Evolutionary conservation across 108 stramenopile species (phyloP).

Genomic region (Schizochytrium sp.): DNA sequence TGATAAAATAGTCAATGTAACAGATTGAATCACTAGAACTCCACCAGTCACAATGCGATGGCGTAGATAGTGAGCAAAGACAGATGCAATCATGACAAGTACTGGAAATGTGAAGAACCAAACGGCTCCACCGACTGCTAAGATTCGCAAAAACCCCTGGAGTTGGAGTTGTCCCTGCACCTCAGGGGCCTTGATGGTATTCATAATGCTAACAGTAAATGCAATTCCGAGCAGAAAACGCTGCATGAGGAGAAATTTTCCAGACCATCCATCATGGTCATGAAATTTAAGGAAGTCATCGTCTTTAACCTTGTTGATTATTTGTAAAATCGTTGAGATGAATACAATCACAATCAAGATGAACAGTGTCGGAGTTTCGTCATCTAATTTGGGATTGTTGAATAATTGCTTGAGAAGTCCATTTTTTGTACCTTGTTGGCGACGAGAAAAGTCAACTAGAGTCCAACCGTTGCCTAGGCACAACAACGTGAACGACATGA

Average conservation of each 20-base stretch:
- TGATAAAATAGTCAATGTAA: neutral
- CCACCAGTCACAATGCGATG: conserved; percentile 59
- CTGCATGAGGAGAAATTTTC: conserved; percentile 50
- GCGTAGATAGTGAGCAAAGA: conserved; percentile 60
- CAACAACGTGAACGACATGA: conserved; percentile 21
- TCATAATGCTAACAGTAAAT: neutral
- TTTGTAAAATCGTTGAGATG: conserved; percentile 31
- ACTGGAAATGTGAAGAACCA: conserved; percentile 51
- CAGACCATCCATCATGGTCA: conserved; percentile 37
- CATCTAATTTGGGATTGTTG: conserved; percentile 33
- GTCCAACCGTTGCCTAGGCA: conserved; percentile 60
- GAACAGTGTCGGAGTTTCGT: conserved; percentile 55
- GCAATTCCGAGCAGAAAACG: conserved; percentile 49
- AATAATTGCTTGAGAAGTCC: conserved; percentile 15
- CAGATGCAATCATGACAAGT: conserved; percentile 18
- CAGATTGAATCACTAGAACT: conserved; percentile 12
- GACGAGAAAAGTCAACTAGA: conserved; percentile 34
- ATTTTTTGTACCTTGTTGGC: neutral
- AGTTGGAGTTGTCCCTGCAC: conserved; percentile 28
- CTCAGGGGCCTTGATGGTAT: neutral
- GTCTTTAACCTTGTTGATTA: conserved; percentile 58
- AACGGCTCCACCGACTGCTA: neutral
- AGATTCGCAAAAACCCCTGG: conserved; percentile 43
- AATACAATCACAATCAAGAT: conserved; percentile 55
- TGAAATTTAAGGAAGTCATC: conserved; percentile 56